Evolutionary conservation across 345 rosid genomes (phyloP), one percentile per base, ranked within the genome.

Genomic region (Gossypium anomalum): DNA sequence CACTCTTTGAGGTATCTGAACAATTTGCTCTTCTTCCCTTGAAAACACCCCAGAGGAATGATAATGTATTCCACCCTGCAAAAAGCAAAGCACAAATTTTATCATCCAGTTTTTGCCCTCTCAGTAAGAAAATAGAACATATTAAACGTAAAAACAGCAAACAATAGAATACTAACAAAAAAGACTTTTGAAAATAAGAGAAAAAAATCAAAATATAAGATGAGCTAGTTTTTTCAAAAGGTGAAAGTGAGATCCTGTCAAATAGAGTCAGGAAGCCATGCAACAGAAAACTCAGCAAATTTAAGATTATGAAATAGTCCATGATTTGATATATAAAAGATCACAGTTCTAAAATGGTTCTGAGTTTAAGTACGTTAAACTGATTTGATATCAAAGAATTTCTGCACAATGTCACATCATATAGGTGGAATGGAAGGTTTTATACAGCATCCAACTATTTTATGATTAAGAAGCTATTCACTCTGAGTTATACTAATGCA

Each of bases 31-130:
- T 85, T 78, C 83, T 90, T 83, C 90, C 91, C 78, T 85, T 89
- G 82, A 93, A 95, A 62, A 93, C 97, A 57, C 97, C 99, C 99
- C 99, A 95, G 48, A 95, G 86, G 80, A 89, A 95, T 84, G 81
- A 85, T 57, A 93, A 79, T 85, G 84, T 83, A 87, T 95, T 95
- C 99, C 99, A 95, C 71, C 97, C 97, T 92, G 93, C 76, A 80
- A 86, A 41, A 9, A 71, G 23, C 44, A 70, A 47, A 64, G 29
- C 14, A 44, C 14, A 66, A 76, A 51, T 64, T 71, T 77, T 41
- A 66, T 72, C 12, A 9, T 14, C 57, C n/a, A 1, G 14, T 25
- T 65, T n/a, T 52, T 20, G 44, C 29, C 23, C 3, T 43, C 23
- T 25, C 1, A 10, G 47, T 2, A 43, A 73, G 25, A 17, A 34